These are phyloP conservation scores for Boechera stricta DNA, from an alignment of 345 rosid species.

Conservation along the genomic window DNA sequence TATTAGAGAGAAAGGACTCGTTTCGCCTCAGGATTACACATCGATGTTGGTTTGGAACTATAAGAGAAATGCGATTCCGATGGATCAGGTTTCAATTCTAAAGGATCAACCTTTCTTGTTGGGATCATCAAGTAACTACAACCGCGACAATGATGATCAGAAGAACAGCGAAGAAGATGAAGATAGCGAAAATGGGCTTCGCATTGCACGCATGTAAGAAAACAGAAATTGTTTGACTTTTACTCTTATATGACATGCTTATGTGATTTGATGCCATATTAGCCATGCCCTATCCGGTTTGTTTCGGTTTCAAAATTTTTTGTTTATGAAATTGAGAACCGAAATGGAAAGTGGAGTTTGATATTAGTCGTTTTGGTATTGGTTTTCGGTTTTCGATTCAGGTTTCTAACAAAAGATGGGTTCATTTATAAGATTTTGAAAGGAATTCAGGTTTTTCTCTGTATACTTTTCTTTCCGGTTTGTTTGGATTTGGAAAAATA, in stretches of 20 bases:
- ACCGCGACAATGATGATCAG: conserved; percentile 33
- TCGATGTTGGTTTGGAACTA: conserved; percentile 99
- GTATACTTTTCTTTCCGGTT: neutral
- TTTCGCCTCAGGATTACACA: conserved; percentile 88
- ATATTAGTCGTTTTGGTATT: neutral
- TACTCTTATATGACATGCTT: conserved; percentile 19
- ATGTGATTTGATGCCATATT: conserved; percentile 2
- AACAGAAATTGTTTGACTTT: conserved; percentile 10
- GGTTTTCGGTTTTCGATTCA: neutral
- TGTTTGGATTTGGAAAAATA: neutral
- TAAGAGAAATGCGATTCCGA: conserved; percentile 73
- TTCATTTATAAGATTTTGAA: neutral
- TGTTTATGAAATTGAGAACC: neutral
- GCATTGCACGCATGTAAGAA: conserved; percentile 54
- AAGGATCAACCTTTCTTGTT: conserved; percentile 50
- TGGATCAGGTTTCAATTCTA: conserved; percentile 69
- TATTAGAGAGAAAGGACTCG: conserved; percentile 78
- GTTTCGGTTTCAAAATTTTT: neutral
- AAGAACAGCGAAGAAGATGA: conserved; percentile 51
- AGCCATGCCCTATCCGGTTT: conserved; percentile 3
- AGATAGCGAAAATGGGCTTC: conserved; percentile 52
- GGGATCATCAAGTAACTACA: conserved; percentile 48
- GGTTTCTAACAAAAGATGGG: neutral
- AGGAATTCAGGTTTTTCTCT: neutral
- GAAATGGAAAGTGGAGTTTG: too few relatives aligned